Conservation (phyloP, 371 early-diverging fungal genomes). For the Rhizopus stolonifer region DNA sequence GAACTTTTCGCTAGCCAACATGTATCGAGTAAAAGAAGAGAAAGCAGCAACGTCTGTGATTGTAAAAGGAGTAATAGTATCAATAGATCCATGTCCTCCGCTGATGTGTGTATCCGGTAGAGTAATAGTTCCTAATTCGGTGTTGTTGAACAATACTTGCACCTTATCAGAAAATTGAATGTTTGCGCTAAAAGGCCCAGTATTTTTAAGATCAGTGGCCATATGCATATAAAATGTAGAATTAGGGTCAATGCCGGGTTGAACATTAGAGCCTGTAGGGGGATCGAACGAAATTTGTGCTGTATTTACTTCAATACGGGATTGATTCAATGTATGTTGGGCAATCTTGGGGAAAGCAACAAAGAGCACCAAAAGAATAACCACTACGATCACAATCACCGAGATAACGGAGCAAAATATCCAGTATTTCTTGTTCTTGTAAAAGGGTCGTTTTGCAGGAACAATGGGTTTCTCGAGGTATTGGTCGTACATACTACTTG, state of each 20-base stretch:
- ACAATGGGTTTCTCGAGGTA: slow-evolving; percentile 30
- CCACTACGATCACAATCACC: slow-evolving; percentile 42
- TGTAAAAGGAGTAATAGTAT: slow-evolving; percentile 32
- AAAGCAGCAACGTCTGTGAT: slow-evolving; percentile 43
- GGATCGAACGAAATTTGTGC: slow-evolving; percentile 50
- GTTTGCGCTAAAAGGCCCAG: slow-evolving; percentile 56
- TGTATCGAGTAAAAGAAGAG: slow-evolving; percentile 42
- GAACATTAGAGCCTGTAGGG: slow-evolving; percentile 19
- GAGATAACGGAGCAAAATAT: slow-evolving; percentile 45
- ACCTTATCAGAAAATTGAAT: slow-evolving; percentile 52
- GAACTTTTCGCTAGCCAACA: slow-evolving; percentile 48
- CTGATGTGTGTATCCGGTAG: slow-evolving; percentile 40
- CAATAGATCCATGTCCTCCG: slow-evolving; percentile 42
- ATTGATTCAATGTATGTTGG: slow-evolving; percentile 50
- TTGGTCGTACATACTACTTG: slow-evolving; percentile 14
- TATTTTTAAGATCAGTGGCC: slow-evolving; percentile 41
- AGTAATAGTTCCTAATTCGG: slow-evolving; percentile 37
- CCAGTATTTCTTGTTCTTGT: slow-evolving; percentile 53
- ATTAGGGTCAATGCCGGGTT: slow-evolving; percentile 27
- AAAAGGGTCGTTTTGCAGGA: slow-evolving; percentile 34
- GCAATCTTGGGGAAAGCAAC: slow-evolving; percentile 56
- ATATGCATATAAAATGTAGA: slow-evolving; percentile 41
- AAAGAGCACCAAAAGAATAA: slow-evolving; percentile 44
- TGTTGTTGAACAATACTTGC: slow-evolving; percentile 43
- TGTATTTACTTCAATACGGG: slow-evolving; percentile 42